phyloP scores from a whole-genome alignment of 495 filamentous ascomycete genomes.

The Penicillium bialowiezense region DNA sequence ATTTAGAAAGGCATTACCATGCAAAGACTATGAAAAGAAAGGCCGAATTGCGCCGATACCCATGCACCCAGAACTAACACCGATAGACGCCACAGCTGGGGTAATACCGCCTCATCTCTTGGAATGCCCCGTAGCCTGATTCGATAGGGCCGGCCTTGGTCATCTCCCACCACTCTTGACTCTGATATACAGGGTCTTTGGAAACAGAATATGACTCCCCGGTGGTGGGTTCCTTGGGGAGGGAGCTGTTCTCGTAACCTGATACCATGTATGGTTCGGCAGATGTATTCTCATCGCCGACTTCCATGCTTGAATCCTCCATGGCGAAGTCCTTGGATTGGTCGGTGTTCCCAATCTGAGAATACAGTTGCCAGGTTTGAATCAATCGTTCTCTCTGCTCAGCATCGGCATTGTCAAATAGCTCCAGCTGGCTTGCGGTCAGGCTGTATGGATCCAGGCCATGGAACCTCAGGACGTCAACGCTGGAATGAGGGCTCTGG shows the following conservation, averaged over 20 bases:
- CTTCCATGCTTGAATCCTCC: conserved; percentile 34
- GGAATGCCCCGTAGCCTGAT: conserved; percentile 54
- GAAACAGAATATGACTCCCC: conserved; percentile 51
- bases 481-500: conserved; percentile 29
- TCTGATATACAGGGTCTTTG: conserved; percentile 60
- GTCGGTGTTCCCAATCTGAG: conserved; percentile 20
- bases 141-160: conserved; percentile 48
- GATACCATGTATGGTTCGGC: conserved; percentile 70
- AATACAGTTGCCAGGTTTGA: conserved; percentile 64
- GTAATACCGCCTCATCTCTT: conserved; percentile 35
- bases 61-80: too few relatives aligned
- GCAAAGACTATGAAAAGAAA: too few relatives aligned
- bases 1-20: too few relatives aligned
- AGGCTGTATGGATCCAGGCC: conserved; percentile 54
- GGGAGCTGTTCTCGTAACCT: conserved; percentile 55
- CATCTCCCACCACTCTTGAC: conserved; percentile 47
- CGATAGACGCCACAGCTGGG: conserved; percentile 3
- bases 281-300: conserved; percentile 28
- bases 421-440: conserved; percentile 54
- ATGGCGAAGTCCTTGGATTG: conserved; percentile 52
- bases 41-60: too few relatives aligned
- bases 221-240: conserved; percentile 29
- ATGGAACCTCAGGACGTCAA: conserved; percentile 42
- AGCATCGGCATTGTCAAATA: conserved; percentile 58
- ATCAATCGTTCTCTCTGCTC: conserved; percentile 58